A percentile compares a stretch with the other conserved stretches of the same genome.
Evolutionary conservation across 208 protist genomes (phyloP).

Genomic region (Acanthamoeba royreba): DNA sequence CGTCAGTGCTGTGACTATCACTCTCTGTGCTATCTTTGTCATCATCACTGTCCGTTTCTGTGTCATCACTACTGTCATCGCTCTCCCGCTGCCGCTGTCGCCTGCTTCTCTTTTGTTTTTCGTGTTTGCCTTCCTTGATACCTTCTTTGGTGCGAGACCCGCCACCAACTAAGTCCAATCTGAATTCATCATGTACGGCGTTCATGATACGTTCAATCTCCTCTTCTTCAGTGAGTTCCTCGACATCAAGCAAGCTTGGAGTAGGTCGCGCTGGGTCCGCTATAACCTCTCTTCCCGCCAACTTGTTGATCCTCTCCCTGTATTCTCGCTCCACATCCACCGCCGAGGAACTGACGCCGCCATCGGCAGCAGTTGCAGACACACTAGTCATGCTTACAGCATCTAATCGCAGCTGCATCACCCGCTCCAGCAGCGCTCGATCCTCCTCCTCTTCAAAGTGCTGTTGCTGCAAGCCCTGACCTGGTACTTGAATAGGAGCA

Average conservation of each 20-base stretch:
- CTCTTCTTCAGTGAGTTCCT: slow-evolving; percentile 14
- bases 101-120: no score
- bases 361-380: not conserved
- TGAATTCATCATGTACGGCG: not conserved
- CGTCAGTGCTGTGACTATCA: not conserved
- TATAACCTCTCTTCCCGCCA: not conserved
- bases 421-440: not conserved
- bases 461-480: not conserved
- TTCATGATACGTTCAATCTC: slow-evolving; percentile 1
- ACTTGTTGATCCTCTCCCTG: not conserved
- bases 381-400: not conserved
- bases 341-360: not conserved
- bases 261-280: not conserved
- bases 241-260: not conserved
- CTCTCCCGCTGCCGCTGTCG: not conserved
- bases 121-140: no score
- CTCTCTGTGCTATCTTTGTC: not conserved
- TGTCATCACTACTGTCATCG: not conserved
- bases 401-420: not conserved
- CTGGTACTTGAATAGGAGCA: no score
- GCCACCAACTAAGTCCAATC: not conserved
- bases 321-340: not conserved
- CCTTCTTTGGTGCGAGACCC: no score
- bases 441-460: not conserved
- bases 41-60: not conserved